Conservation (phyloP, 2,329 filamentous ascomycete genomes). For the Diaporthe vexans region DNA sequence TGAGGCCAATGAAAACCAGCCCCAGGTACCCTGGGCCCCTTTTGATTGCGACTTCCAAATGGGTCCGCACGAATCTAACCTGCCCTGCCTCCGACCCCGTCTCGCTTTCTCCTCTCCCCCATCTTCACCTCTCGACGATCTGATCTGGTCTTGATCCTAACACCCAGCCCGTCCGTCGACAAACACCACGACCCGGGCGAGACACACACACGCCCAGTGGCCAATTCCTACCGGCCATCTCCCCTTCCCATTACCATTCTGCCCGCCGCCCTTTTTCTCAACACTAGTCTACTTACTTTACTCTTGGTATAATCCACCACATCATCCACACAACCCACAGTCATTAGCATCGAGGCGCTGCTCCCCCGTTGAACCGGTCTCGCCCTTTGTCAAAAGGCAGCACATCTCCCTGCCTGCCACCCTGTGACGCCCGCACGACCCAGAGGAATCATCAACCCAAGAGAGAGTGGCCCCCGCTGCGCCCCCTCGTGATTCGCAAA, state of each 20-base stretch:
- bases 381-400: constrained; percentile 34
- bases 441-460: constrained; percentile 9
- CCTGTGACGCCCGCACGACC: constrained; percentile 33
- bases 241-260: constrained; percentile 19
- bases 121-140: constrained; percentile 37
- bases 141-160: constrained; percentile 35
- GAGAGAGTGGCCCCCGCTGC: constrained; percentile 23
- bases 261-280: not conserved
- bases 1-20: too few species aligned
- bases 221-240: constrained; percentile 34
- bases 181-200: constrained; percentile 25
- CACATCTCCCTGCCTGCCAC: constrained; percentile 35
- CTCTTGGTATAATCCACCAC: constrained; percentile 38
- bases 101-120: constrained; percentile 33
- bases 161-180: constrained; percentile 32
- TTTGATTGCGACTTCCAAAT: constrained; percentile 42
- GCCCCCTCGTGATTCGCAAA: constrained; percentile 32
- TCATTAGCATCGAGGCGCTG: constrained; percentile 36
- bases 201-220: constrained; percentile 26
- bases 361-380: constrained; percentile 41
- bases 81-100: constrained; percentile 21
- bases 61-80: constrained; percentile 39
- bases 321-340: constrained; percentile 30
- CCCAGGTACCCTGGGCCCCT: constrained; percentile 27
- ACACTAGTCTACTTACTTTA: constrained; percentile 26